These are phyloP conservation scores for Penicillium crystallinum DNA, from an alignment of 495 filamentous ascomycete species.

Conservation along the genomic window DNA sequence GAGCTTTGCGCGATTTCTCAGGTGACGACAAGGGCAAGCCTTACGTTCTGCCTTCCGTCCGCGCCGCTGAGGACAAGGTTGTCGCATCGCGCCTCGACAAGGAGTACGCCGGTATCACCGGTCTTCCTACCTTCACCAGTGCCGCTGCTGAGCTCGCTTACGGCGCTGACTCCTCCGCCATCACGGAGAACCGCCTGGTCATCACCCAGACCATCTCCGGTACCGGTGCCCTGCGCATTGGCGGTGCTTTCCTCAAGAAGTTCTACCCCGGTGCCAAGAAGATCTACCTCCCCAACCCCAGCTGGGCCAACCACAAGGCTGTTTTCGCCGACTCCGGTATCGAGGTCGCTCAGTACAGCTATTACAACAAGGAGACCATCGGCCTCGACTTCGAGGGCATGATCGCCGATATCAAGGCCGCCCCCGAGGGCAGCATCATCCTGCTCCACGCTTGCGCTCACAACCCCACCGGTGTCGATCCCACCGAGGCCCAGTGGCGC, in stretches of 20 bases:
- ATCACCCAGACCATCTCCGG: constrained; percentile 98
- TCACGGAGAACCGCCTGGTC: constrained; percentile 74
- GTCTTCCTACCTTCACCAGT: constrained; percentile 87
- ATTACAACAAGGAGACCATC: constrained; percentile 99
- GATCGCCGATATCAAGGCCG: constrained; percentile 82
- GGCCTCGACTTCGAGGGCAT: constrained; percentile 96
- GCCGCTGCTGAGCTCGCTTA: constrained; percentile 89
- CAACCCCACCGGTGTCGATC: constrained; percentile 97
- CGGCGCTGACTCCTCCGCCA: constrained; percentile 66
- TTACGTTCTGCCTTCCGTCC: constrained; percentile 92
- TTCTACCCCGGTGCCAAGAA: constrained; percentile 88
- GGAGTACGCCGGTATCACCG: constrained; percentile 97
- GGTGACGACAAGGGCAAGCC: constrained; percentile 95
- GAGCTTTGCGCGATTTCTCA: constrained; percentile 10
- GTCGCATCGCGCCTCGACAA: constrained; percentile 76
- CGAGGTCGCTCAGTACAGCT: constrained; percentile 87
- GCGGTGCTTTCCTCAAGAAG: constrained; percentile 83
- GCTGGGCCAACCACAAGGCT: constrained; percentile 97
- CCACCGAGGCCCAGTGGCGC: constrained; percentile 87
- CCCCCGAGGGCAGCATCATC: constrained; percentile 81
- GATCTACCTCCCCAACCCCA: constrained; percentile 91
- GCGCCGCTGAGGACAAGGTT: constrained; percentile 81
- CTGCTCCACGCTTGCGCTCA: constrained; percentile 96
- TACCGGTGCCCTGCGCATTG: constrained; percentile 91
- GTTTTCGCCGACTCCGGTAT: constrained; percentile 93